phyloP scores from a whole-genome alignment of 257 asterid species.

The Nicotiana knightiana region DNA sequence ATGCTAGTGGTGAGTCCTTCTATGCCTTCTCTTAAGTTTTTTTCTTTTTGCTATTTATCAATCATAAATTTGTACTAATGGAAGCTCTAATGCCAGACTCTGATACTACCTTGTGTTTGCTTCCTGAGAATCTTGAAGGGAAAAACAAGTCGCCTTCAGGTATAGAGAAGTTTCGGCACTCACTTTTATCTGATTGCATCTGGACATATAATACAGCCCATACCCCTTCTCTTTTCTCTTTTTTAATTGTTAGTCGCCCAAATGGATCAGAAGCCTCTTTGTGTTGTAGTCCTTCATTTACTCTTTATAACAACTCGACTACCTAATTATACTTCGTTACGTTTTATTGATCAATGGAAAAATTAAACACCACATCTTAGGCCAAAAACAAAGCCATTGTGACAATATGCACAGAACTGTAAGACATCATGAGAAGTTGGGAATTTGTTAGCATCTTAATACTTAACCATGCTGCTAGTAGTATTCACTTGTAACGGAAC shows the following conservation, averaged over 20 bases:
- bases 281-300: background rate
- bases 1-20: conserved; percentile 72
- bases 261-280: background rate
- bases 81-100: conserved; percentile 32
- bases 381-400: background rate
- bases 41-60: background rate
- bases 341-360: background rate
- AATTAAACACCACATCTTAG: background rate
- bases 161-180: conserved; percentile 14
- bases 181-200: background rate
- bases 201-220: background rate
- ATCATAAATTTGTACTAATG: background rate
- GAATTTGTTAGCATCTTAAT: background rate
- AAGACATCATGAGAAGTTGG: background rate
- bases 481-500: background rate
- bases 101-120: conserved; percentile 80
- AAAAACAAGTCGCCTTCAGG: conserved; percentile 46
- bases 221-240: background rate
- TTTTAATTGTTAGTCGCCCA: background rate
- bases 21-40: background rate
- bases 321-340: background rate
- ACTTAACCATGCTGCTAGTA: background rate
- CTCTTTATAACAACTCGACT: background rate
- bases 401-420: background rate
- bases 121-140: conserved; percentile 66